Base-by-base conservation (phyloP, 2,329 filamentous ascomycete genomes). In the Fusarium burgessii region DNA sequence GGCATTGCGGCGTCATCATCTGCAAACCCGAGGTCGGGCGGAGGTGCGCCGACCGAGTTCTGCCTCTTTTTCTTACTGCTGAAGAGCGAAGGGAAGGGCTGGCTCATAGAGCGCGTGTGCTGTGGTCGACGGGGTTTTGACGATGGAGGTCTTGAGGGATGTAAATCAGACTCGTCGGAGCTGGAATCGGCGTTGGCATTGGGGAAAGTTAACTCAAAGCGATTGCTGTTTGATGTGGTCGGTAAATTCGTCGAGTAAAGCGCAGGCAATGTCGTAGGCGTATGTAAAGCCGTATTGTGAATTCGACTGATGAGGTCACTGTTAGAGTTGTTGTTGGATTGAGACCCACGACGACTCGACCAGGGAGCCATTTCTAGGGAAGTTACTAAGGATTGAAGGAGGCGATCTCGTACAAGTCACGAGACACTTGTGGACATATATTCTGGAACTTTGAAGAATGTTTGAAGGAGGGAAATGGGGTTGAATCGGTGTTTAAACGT, bases 31-130 rank as follows among this genome's bases (percentile, higher is more conserved):
- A 78, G 74, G 49, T 82, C 80, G 51, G 77, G 74, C 60, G 74
- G 78, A 68, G 64, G 70, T 46, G 75, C 79, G 72, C 78, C 76
- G 71, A 83, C 70, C 59, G 78, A 79, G 75, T 80, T 78, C 35
- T 83, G 80, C 74, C 85, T 86, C 80, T 88, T 90, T 77, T 89
- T 90, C 68, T 83, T 86, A 67, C 82, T 82, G 35, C 87, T 85
- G 77, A 95, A 93, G 35, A 94, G 81, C 20, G 89, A 90, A 11
- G 92, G 91, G 71, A 95, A 92, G 14, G 93, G 93, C 76, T 95
- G 91, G 84, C 93, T 96, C 83, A 92, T 88, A 59, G 93, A 95
- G 58, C 92, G 80, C 14, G 71, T 71, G 58, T 82, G 79, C 43
- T 71, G 64, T 17, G 78, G 68, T 25, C 70, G 65, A 66, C 56